These are phyloP conservation scores for Garcia nutans DNA, from an alignment of 345 rosid genomes.

Conservation along the genomic window DNA sequence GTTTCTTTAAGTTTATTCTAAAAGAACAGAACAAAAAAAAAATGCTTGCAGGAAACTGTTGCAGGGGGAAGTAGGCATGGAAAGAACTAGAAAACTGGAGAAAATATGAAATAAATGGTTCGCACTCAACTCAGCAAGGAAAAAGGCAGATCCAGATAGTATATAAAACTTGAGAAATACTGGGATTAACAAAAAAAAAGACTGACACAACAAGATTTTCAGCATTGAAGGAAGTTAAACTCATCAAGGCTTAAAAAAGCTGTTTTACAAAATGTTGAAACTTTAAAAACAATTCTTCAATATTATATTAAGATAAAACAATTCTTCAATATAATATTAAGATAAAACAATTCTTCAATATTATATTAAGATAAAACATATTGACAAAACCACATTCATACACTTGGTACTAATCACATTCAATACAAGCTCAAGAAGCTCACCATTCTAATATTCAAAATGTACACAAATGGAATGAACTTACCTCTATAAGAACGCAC, in stretches of 20 bases:
- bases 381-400: not conserved
- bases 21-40: not conserved
- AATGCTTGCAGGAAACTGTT: not conserved
- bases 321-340: not conserved
- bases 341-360: not conserved
- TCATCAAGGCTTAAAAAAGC: not conserved
- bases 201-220: not conserved
- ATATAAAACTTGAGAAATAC: not conserved
- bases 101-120: not conserved
- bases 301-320: not conserved
- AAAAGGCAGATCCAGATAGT: not conserved
- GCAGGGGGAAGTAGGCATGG: not conserved
- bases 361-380: not conserved
- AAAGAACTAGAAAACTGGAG: not conserved
- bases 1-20: too few relatives aligned
- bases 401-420: not conserved
- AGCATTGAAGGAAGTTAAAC: not conserved
- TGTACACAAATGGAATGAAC: not conserved
- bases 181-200: not conserved
- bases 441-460: not conserved
- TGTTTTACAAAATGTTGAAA: not conserved
- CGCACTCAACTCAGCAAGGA: not conserved
- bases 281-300: not conserved
- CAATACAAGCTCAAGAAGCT: not conserved
- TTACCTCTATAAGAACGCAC: conserved; percentile 89